Conservation (phyloP, 345 rosid species). For the Garcia nutans region DNA sequence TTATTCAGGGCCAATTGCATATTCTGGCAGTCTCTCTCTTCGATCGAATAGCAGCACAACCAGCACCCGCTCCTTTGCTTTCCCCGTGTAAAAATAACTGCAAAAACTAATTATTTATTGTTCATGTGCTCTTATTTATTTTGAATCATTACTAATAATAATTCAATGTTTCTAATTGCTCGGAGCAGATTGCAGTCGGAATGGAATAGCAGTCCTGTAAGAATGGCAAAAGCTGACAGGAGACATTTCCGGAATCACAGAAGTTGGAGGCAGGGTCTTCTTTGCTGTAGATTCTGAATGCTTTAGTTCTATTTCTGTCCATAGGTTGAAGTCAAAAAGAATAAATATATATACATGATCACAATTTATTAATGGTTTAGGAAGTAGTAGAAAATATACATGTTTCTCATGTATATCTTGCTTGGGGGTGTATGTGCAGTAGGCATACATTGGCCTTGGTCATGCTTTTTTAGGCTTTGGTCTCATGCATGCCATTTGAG, state of each 20-base stretch:
- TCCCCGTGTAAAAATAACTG: slow-evolving; percentile 59
- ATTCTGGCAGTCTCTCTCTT: slow-evolving; percentile 74
- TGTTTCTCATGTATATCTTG: not conserved
- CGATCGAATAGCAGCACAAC: slow-evolving; percentile 94
- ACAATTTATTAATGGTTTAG: slow-evolving; percentile 14
- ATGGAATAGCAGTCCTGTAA: slow-evolving; percentile 90
- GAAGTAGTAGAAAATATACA: slow-evolving; percentile 18
- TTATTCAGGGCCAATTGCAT: slow-evolving; percentile 62
- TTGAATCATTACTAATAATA: not conserved
- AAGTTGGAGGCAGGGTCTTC: slow-evolving; percentile 61
- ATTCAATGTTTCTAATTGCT: not conserved
- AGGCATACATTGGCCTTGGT: not conserved
- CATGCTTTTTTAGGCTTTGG: slow-evolving; percentile 3
- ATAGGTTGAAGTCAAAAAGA: slow-evolving; percentile 29
- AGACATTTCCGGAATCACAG: slow-evolving; percentile 49
- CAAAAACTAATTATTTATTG: not conserved
- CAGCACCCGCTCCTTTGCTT: slow-evolving; percentile 89
- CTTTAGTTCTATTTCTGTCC: slow-evolving; percentile 19
- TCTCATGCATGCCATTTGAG: slow-evolving; percentile 2
- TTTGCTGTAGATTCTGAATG: slow-evolving; percentile 90
- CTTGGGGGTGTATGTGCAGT: slow-evolving; percentile 10
- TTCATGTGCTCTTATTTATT: not conserved
- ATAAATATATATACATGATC: slow-evolving; percentile 9
- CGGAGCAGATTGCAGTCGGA: slow-evolving; percentile 73
- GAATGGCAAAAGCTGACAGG: slow-evolving; percentile 76